Evolutionary conservation across 306 rosid genomes (phyloP).

Genomic region (Crotalaria pallida): DNA sequence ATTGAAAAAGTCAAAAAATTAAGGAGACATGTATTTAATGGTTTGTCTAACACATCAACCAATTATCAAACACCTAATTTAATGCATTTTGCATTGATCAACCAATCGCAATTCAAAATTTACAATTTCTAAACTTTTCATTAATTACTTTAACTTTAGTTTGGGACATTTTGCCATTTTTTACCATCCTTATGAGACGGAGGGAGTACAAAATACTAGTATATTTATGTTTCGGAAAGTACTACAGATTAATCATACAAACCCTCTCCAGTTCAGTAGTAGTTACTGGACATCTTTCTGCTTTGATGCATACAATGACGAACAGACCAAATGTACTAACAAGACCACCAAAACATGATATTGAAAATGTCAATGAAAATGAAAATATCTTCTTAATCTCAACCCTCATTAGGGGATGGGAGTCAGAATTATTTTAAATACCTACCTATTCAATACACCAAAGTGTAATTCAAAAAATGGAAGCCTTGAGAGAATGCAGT

Average conservation of each 20-base stretch:
- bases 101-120: too few species aligned
- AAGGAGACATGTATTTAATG: too few species aligned
- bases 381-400: constrained; percentile 9
- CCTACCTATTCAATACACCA: constrained; percentile 82
- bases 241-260: constrained; percentile 1
- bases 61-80: too few species aligned
- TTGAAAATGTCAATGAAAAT: neutral
- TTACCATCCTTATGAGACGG: too few species aligned
- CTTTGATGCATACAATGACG: neutral
- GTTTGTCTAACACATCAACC: too few species aligned
- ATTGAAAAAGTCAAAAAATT: too few species aligned
- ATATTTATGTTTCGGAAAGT: neutral
- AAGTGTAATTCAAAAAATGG: constrained; percentile 94
- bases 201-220: constrained; percentile 20
- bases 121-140: too few species aligned
- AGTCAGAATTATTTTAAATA: constrained; percentile 3
- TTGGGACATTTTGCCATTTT: too few species aligned
- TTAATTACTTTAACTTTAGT: too few species aligned
- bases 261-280: neutral
- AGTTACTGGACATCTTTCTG: neutral
- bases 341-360: neutral
- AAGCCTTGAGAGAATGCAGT: constrained; percentile 91
- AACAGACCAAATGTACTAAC: constrained; percentile 9
- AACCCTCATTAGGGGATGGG: neutral
- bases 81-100: too few species aligned